phyloP scores from a whole-genome alignment of 2,329 filamentous ascomycete species.

The Colletotrichum lindemuthianum region DNA sequence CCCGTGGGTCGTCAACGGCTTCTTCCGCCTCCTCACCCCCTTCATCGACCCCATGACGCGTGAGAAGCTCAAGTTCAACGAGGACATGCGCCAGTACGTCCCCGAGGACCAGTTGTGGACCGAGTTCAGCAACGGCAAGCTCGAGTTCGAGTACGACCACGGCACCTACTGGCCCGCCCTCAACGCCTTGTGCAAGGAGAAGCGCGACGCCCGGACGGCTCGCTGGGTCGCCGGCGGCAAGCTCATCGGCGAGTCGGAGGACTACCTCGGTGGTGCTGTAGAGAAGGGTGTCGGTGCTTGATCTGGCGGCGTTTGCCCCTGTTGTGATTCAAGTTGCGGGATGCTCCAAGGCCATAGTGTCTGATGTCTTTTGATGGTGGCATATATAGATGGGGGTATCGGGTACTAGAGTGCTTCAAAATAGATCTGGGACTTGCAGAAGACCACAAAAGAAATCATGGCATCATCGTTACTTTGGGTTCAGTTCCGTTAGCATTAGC shows the following conservation, averaged over 20 bases:
- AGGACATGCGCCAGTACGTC: constrained; percentile 85
- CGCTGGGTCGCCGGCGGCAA: constrained; percentile 86
- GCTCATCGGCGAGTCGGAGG: constrained; percentile 85
- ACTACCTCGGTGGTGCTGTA: constrained; percentile 77
- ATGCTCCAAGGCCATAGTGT: no score
- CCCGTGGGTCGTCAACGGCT: constrained; percentile 89
- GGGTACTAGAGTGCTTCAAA: no score
- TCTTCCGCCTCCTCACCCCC: constrained; percentile 95
- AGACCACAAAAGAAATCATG: no score
- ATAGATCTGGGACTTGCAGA: no score
- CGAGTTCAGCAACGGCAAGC: constrained; percentile 76
- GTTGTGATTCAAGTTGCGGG: no score
- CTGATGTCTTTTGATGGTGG: no score
- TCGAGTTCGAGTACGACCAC: constrained; percentile 94
- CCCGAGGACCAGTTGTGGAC: constrained; percentile 85
- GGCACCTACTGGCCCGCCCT: constrained; percentile 88
- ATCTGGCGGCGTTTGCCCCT: no score
- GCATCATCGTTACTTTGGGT: no score
- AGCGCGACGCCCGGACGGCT: constrained; percentile 68
- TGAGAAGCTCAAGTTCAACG: constrained; percentile 97
- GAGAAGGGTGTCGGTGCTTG: constrained; percentile 23
- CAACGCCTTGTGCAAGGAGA: constrained; percentile 74
- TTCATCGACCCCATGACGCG: constrained; percentile 96
- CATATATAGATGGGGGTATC: no score
- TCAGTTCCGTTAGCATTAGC: no score